Evolutionary conservation across 1,284 basidiomycete genomes (phyloP).

Genomic region (Singerocomus inundabilis): DNA sequence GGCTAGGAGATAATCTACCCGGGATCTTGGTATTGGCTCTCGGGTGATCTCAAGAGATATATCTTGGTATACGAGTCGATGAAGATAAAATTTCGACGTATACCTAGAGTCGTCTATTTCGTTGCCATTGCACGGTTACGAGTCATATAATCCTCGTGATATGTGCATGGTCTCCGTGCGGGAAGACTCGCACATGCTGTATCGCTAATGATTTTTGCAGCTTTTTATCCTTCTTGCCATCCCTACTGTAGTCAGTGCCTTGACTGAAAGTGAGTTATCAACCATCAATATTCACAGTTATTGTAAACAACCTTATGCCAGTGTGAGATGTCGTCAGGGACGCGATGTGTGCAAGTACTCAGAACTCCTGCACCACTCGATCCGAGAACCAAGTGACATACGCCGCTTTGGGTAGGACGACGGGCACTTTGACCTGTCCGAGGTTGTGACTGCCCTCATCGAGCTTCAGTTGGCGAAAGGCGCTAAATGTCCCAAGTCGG

Average conservation of each 20-base stretch:
- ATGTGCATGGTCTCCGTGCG: no score
- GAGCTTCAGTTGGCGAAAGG: constrained; percentile 19
- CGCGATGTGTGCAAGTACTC: no score
- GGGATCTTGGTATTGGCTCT: not conserved
- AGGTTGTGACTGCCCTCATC: constrained; percentile 13
- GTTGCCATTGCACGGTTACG: not conserved
- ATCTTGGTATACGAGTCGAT: not conserved
- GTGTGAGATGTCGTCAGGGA: not conserved
- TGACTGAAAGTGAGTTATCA: no score
- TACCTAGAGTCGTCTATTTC: no score
- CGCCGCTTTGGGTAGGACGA: constrained; percentile 9
- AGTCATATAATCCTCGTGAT: no score
- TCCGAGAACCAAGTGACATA: constrained; percentile 8
- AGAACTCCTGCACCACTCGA: constrained; percentile 15
- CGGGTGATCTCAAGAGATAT: not conserved
- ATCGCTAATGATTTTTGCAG: no score
- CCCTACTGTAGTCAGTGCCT: no score
- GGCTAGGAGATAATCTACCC: not conserved
- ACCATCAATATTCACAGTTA: no score
- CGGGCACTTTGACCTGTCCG: constrained; percentile 22
- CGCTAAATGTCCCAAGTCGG: constrained; percentile 18
- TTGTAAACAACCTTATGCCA: not conserved
- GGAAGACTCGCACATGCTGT: no score
- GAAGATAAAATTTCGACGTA: no score
- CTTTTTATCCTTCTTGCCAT: no score